Evolutionary conservation across 768 basidiomycete genomes (phyloP).

Genomic region (Phylloporus sp.): DNA sequence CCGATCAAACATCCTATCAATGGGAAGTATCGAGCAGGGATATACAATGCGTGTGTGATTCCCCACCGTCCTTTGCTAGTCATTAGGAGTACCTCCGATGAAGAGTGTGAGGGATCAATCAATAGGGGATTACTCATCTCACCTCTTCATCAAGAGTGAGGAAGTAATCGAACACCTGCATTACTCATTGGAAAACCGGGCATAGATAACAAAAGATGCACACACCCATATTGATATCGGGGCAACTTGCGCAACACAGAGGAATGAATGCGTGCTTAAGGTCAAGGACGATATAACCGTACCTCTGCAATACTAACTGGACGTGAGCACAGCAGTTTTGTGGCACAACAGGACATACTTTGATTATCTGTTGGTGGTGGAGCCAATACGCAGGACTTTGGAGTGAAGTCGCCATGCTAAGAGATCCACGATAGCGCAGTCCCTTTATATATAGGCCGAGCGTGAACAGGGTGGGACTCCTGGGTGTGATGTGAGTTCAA

Average conservation of each 20-base stretch:
- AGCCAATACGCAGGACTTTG: slow-evolving; percentile 1
- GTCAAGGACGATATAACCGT: not conserved
- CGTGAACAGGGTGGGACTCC: no score
- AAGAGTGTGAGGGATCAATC: not conserved
- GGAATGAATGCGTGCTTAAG: no score
- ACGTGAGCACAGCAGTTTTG: not conserved
- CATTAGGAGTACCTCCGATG: slow-evolving; percentile 2
- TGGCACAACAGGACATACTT: not conserved
- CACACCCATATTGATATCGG: slow-evolving; percentile 11
- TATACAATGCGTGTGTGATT: slow-evolving; percentile 6
- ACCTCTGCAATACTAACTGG: not conserved
- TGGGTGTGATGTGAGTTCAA: no score
- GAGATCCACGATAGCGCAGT: no score
- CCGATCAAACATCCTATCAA: slow-evolving; percentile 5
- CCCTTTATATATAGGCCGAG: no score
- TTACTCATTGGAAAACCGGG: not conserved
- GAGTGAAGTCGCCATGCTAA: not conserved
- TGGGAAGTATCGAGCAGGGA: slow-evolving; percentile 8
- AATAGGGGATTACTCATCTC: not conserved
- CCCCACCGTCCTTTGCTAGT: slow-evolving; percentile 1
- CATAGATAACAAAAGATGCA: not conserved
- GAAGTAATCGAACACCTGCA: slow-evolving; percentile 8
- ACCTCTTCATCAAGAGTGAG: slow-evolving; percentile 11
- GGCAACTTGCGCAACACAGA: slow-evolving; percentile 3
- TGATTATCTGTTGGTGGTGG: slow-evolving; percentile 6